Percentiles rank a stretch among this genome's conserved stretches.
Conservation (phyloP, 352 stramenopile genomes). For the Pythium sp. region DNA sequence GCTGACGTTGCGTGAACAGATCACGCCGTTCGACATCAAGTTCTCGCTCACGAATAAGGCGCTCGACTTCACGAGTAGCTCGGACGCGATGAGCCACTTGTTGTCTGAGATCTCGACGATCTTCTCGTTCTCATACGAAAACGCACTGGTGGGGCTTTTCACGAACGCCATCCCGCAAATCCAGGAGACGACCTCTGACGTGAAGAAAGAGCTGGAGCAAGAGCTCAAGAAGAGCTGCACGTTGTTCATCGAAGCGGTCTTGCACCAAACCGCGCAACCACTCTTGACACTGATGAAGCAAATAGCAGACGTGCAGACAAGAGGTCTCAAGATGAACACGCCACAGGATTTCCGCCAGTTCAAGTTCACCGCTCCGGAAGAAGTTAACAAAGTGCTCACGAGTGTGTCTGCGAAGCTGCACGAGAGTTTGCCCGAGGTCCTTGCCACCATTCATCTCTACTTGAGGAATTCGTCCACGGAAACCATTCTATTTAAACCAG, state of each 20-base stretch:
- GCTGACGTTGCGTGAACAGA: slow-evolving; percentile 79
- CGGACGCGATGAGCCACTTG: slow-evolving; percentile 71
- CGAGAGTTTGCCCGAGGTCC: slow-evolving; percentile 35
- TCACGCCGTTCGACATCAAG: slow-evolving; percentile 84
- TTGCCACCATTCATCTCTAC: slow-evolving; percentile 68
- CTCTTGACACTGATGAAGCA: slow-evolving; percentile 66
- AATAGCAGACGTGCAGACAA: slow-evolving; percentile 46
- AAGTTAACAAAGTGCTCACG: slow-evolving; percentile 45
- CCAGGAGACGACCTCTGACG: slow-evolving; percentile 72
- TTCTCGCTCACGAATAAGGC: slow-evolving; percentile 70
- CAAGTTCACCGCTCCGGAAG: slow-evolving; percentile 35
- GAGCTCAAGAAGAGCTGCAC: slow-evolving; percentile 83
- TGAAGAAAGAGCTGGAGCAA: slow-evolving; percentile 76
- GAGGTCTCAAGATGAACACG: slow-evolving; percentile 25
- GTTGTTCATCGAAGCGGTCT: slow-evolving; percentile 69
- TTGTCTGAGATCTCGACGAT: slow-evolving; percentile 61
- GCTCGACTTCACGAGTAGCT: slow-evolving; percentile 73
- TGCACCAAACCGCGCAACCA: slow-evolving; percentile 57
- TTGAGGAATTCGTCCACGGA: slow-evolving; percentile 79
- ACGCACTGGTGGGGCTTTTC: slow-evolving; percentile 58
- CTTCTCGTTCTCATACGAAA: slow-evolving; percentile 62
- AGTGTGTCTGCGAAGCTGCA: slow-evolving; percentile 43
- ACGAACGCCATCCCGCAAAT: slow-evolving; percentile 74
- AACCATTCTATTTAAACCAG: slow-evolving; percentile 79
- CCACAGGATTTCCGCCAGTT: slow-evolving; percentile 43